Conservation (phyloP, 805 yeast species). For the Lipomyces spencermartinsiae region DNA sequence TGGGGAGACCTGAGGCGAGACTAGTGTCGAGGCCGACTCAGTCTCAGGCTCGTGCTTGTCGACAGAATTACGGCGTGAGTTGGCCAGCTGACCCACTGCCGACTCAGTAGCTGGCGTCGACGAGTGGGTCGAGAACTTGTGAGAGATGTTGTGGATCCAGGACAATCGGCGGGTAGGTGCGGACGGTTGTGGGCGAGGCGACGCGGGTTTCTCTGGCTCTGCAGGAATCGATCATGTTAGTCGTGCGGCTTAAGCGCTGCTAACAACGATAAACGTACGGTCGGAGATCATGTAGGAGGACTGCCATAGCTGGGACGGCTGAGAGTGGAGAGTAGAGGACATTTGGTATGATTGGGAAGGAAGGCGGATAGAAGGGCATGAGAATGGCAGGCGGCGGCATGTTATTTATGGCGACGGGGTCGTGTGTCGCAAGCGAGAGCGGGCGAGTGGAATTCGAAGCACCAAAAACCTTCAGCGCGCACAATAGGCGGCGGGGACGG, state of each 20-base stretch:
- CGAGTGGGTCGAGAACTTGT: conserved; percentile 10
- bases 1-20: background rate
- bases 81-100: conserved; percentile 10
- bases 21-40: background rate
- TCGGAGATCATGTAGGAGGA: conserved; percentile 1
- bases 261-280: background rate
- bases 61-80: background rate
- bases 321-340: conserved; percentile 1
- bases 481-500: too few species aligned
- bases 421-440: too few species aligned
- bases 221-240: background rate
- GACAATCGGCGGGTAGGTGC: conserved; percentile 19
- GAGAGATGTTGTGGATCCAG: conserved; percentile 30
- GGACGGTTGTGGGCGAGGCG: background rate
- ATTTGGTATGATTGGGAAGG: background rate
- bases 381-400: too few species aligned
- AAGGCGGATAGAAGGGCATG: background rate
- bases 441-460: too few species aligned
- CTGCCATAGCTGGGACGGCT: background rate
- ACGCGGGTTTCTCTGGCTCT: background rate
- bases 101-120: conserved; percentile 1
- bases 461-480: too few species aligned
- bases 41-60: background rate
- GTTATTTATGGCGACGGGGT: too few species aligned
- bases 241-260: background rate